Evolutionary conservation across 805 yeast genomes (phyloP), one percentile per base, ranked within the genome.

Genomic region (Lipomyces oligophaga): DNA sequence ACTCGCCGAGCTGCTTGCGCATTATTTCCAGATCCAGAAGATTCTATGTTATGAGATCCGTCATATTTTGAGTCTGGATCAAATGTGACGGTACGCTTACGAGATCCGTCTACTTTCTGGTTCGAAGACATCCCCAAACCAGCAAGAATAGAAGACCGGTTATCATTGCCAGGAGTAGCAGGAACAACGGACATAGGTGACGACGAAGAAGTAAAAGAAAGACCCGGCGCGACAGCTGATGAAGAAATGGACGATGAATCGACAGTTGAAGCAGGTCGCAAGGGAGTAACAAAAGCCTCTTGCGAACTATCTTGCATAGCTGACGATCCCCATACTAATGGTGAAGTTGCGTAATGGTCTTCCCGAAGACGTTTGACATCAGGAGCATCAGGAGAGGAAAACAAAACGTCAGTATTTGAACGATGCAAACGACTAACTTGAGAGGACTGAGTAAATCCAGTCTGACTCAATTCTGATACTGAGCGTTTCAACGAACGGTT

Each of bases 131-230:
- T 10, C 13, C 30, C 30, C 30, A 13, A 13, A 33, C 20, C 36
- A 7, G 7, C 27, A 13, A 39, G 15, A 5, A 38, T 22, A 22
- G 42, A n/a, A 10, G 16, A 16, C 4, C 39, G n/a, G 5, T 21
- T 27, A 22, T 26, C 27, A n/a, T 43, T 24, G 3, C 47, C 56
- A 7, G 56, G 55, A 13, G 55, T 50, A n/a, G 50, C 21, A 2
- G 55, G 55, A 36, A 47, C 15, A 19, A 16, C 44, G 5, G 52
- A 25, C 22, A 34, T 32, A 3, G 54, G 55, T 25, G 56, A 52
- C 8, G 56, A 49, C 21, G 56, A 52, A 5, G 54, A 26, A 10
- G 56, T 34, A 18, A 52, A 52, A 10, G 56, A 52, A 30, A 52
- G 24, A 5, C 39, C 45, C 5, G 55, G 55, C 16, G 41, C 45